Evolutionary conservation across 2,329 filamentous ascomycete species (phyloP), one percentile per base, ranked within the genome.

Genomic region (Stagonosporopsis cucurbitacearum): DNA sequence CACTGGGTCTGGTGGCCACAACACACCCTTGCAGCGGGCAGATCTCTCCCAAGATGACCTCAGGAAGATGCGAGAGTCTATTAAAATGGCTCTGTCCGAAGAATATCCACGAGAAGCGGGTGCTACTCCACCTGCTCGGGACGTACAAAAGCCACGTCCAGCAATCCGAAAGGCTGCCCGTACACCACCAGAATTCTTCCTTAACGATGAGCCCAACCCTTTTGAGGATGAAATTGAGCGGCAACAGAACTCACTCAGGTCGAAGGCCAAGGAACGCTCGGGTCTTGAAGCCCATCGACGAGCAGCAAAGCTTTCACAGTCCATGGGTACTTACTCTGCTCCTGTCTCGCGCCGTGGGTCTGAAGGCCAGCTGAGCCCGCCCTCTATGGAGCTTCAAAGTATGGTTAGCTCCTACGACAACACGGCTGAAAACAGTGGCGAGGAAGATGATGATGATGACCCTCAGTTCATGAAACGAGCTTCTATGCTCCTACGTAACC

Each of bases 381-480:
- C 64, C 5, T 55, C 63, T 3, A 49, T 65, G 17, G 64, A 69
- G 23, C 55, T 66, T 1, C 61, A 62, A 25, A 60, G 49, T 26
- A 47, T 62, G 44, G 54, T 63, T 11, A 52, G 48, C 8, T 42
- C 51, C 2, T 60, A 65, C 20, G 65, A 72, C 9, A 60, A 64
- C 5, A 59, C 61, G 3, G 62, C 56, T 12, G 66, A 62, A 3
- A 65, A 63, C 15, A 68, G 71, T 41, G 68, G 68, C 22, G 64
- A 67, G 9, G 62, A 68, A 20, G 28, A 45, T 2, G 63, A 60
- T 8, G 70, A 70, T 5, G 64, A 72, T 8, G 71, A 72, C 12
- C 63, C 68, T 9, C 62, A 70, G 36, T 73, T 71, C 57, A 64
- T 72, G 65, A 75, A 65, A 48, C 80, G 82, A 58, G 82, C 82